A percentile compares a stretch with the other conserved stretches of the same genome.
Conservation (phyloP, 2,329 filamentous ascomycete genomes). For the Diatrype stigma region DNA sequence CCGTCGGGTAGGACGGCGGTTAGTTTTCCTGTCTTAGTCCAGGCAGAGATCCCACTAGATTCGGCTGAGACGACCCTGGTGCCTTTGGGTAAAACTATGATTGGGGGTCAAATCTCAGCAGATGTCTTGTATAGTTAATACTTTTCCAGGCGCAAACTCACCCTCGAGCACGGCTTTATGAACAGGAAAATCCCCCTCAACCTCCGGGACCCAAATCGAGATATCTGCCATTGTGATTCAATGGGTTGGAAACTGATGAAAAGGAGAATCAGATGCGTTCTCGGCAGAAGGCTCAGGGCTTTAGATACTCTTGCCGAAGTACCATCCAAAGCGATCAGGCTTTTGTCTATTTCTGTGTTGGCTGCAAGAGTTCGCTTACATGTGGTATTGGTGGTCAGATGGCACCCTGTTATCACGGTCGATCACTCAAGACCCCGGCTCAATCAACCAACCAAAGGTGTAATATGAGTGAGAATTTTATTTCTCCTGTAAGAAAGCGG, state of each 20-base stretch:
- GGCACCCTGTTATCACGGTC: no score
- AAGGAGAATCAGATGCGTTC: neutral
- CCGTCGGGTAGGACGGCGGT: slow-evolving; percentile 3
- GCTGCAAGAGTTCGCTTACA: no score
- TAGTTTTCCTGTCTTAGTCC: slow-evolving; percentile 13
- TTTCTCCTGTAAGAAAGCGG: no score
- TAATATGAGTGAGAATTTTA: no score
- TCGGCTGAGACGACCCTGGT: slow-evolving; percentile 9
- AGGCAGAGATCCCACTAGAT: slow-evolving; percentile 10
- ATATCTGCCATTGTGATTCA: neutral
- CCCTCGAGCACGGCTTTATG: slow-evolving; percentile 10
- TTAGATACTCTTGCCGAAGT: no score
- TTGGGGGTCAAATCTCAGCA: neutral
- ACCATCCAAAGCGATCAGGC: no score
- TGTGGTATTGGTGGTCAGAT: no score
- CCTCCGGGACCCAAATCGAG: slow-evolving; percentile 1
- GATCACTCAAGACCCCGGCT: no score
- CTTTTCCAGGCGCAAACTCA: slow-evolving; percentile 1
- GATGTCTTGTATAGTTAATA: neutral
- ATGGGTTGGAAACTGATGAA: neutral
- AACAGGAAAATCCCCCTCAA: slow-evolving; percentile 11
- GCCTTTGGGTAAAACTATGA: slow-evolving; percentile 14
- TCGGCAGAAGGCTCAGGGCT: no score
- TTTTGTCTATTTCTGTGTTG: no score
- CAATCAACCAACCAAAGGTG: no score